Evolutionary conservation across 2,329 filamentous ascomycete genomes (phyloP), one percentile per base, ranked within the genome.

Genomic region (Aureobasidium sp.): DNA sequence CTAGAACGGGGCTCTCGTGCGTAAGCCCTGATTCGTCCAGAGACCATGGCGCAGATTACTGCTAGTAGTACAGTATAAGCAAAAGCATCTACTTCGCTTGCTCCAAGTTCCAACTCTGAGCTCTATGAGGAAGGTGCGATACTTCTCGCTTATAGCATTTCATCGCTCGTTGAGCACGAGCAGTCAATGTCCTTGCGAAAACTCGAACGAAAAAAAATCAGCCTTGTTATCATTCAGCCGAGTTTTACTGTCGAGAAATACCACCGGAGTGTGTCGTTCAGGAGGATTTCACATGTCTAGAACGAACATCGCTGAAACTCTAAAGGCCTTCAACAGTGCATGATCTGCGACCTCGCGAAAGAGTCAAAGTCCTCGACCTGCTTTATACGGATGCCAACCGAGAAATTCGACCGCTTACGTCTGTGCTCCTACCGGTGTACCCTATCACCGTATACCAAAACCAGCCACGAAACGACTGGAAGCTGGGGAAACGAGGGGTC

Each of bases 101-200:
- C n/a, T 25, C n/a, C 21, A 21, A 21, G 21, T 21, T 21, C 21
- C 21, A 25, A 44, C 15, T 25, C 8, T 44, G 52, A 21, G 39
- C 52, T 55, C 37, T 55, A 32, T 55, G 29, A 42, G 52, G 52
- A 55, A 55, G 39, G 52, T 55, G 52, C 52, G 15, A n/a, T 13
- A 9, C 0, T 42, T 29, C 37, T 55, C 52, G 52, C 39, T 55
- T 55, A 55, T 34, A 55, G 29, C 39, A 44, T 55, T 54, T 9
- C 52, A 44, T 55, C 37, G 52, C n/a, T 32, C 39, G n/a, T 11
- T 16, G 29, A 44, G 25, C 6, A 44, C 29, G 39, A 15, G 5
- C 39, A 27, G 30, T 55, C 52, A 6, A 16, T 27, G 21, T 44
- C 11, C 15, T 30, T 10, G 52, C 16, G 21, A 44, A 10, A 21